Percentiles rank a stretch among this genome's conserved stretches.
Conservation (phyloP, 2,329 filamentous ascomycete species). For the Metarhizium album region DNA sequence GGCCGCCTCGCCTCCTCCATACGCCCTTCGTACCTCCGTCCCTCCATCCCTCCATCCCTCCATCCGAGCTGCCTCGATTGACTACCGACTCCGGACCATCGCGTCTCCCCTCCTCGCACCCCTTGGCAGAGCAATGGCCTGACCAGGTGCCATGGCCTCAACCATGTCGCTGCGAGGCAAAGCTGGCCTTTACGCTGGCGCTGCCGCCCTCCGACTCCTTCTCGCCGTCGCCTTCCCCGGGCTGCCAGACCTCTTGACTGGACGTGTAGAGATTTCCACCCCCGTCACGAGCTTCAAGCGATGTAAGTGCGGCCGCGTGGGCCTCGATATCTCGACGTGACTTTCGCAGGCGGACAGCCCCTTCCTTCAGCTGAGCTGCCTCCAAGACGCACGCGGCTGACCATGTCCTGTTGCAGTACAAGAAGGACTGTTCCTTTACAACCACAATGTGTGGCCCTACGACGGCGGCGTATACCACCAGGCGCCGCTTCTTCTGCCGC, state of each 20-base stretch:
- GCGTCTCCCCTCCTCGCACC: background rate
- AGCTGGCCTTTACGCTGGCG: conserved; percentile 57
- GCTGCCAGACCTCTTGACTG: conserved; percentile 74
- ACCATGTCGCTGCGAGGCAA: conserved; percentile 31
- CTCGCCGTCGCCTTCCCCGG: conserved; percentile 74
- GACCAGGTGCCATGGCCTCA: conserved; percentile 12
- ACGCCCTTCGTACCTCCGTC: too few species aligned
- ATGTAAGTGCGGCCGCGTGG: conserved; percentile 43
- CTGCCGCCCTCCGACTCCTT: conserved; percentile 66
- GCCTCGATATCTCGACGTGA: background rate
- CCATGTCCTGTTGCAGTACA: conserved; percentile 50
- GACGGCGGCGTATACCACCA: conserved; percentile 79
- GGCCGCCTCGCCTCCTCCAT: too few species aligned
- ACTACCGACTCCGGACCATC: background rate
- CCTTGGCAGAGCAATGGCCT: conserved; percentile 4
- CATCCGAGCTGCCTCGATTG: background rate
- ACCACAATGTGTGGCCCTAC: conserved; percentile 92
- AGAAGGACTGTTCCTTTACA: conserved; percentile 93
- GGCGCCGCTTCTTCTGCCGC: conserved; percentile 78
- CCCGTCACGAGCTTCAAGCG: conserved; percentile 97
- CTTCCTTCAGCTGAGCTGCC: background rate
- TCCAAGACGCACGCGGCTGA: background rate
- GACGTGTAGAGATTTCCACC: conserved; percentile 91
- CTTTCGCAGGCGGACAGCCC: background rate
- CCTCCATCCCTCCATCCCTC: conserved; percentile 1